Base-by-base conservation (phyloP, 768 basidiomycete genomes). In the Boletellus ananas region DNA sequence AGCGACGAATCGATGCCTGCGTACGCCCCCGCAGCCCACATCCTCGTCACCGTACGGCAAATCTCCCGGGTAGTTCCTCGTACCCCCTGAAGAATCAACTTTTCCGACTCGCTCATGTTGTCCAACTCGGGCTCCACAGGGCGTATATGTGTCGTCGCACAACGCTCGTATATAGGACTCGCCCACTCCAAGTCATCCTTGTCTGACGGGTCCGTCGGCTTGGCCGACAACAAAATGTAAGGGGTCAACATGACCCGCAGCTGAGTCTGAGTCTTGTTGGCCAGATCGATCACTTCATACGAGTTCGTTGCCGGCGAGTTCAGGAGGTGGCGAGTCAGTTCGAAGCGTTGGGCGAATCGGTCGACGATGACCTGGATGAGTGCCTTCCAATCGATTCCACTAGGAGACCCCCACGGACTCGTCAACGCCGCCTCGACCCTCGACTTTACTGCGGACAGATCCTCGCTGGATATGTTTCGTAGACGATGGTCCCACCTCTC, bases 381-480 rank as follows among this genome's bases (percentile, higher is more conserved):
- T n/a, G n/a, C n/a, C 13, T 34, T 43, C 70, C 70, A 71, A 49
- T 70, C 70, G 12, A 70, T 45, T 6, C 65, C 67, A 38, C 69
- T 74, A 0, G 49, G 47, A 9, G 36, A 46, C 3, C 14, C 17
- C 2, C 17, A 42, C n/a, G 54, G 40, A 16, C 42, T 23, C 11
- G 10, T 42, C 25, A 59, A 18, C 23, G 12, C 40, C 17, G 51
- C 47, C n/a, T 27, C 40, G 14, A 58, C 29, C n/a, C 14, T 43
- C 5, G 31, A 40, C 20, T 14, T 46, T 5, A 54, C 21, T 16
- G n/a, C 20, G 8, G 36, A 36, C 6, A 50, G 38, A 39, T 59
- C 56, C 18, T 58, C 25, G 20, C 35, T 23, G 25, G 50, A 58
- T 10, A 58, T 55, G 27, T 47, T 49, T 43, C 33, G 37, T 9